phyloP scores from a whole-genome alignment of 352 stramenopile species.

The Globisporangium middletonii region DNA sequence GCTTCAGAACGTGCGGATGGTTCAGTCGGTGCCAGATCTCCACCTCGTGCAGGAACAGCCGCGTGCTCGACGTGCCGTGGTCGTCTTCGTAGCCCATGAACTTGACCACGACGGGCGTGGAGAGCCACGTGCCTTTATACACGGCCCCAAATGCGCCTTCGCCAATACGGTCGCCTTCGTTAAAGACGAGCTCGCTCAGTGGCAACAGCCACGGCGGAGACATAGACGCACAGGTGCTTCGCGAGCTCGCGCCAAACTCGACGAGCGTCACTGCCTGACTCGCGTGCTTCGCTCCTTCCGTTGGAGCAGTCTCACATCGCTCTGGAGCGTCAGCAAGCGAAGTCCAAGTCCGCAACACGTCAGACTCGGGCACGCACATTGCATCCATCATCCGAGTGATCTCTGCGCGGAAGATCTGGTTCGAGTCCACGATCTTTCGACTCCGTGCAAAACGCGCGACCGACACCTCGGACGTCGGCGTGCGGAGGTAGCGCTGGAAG shows the following conservation, averaged over 20 bases:
- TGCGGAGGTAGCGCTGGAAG: conserved; percentile 4
- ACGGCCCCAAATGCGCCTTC: conserved; percentile 1
- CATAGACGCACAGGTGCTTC: too few species aligned
- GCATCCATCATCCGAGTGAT: background rate
- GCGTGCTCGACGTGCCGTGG: too few species aligned
- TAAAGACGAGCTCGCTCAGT: conserved; percentile 2
- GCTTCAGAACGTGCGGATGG: too few species aligned
- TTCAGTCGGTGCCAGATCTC: too few species aligned
- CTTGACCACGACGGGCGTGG: too few species aligned
- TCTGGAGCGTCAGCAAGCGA: too few species aligned
- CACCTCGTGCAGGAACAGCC: too few species aligned
- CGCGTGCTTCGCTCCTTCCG: too few species aligned
- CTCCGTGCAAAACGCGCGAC: background rate
- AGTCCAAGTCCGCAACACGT: background rate
- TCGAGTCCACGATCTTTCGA: background rate
- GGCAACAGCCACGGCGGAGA: background rate
- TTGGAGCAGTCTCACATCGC: too few species aligned
- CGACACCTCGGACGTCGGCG: conserved; percentile 4
- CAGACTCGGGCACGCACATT: background rate
- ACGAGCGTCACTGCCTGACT: background rate
- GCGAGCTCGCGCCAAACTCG: too few species aligned
- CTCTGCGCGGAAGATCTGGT: background rate
- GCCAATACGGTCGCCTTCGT: background rate
- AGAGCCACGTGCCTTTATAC: too few species aligned
- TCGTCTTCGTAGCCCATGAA: too few species aligned